These are phyloP conservation scores for Saturnispora dispora DNA, from an alignment of 805 yeast genomes.

Conservation along the genomic window DNA sequence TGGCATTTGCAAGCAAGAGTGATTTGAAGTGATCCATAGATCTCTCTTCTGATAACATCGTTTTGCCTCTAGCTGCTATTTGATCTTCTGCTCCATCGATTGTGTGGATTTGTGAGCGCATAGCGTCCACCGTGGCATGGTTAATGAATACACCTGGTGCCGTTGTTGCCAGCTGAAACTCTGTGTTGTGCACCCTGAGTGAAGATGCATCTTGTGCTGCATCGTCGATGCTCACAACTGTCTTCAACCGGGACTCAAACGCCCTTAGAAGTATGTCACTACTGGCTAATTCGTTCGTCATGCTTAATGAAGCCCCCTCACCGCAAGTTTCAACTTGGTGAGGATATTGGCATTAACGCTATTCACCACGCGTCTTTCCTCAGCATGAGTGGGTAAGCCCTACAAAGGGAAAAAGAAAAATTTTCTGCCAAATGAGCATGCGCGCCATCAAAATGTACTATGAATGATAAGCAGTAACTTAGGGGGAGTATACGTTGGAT, in stretches of 20 bases:
- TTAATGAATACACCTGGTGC: conserved; percentile 6
- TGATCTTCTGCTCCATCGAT: conserved; percentile 1
- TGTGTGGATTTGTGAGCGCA: not conserved
- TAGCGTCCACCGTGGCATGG: not conserved
- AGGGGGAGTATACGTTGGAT: not conserved
- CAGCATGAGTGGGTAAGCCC: not conserved
- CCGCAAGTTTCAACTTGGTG: not conserved
- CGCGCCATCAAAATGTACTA: not conserved
- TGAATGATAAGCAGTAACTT: not conserved
- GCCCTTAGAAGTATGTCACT: conserved; percentile 5
- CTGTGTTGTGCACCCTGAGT: conserved; percentile 1
- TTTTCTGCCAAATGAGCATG: not conserved
- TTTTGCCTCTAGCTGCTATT: not conserved
- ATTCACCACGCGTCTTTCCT: conserved; percentile 1
- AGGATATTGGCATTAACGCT: not conserved
- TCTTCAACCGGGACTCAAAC: conserved; percentile 3
- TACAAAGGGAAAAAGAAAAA: not conserved
- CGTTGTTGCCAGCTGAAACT: conserved; percentile 5
- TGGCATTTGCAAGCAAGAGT: conserved; percentile 1
- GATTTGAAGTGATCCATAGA: not conserved
- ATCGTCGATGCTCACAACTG: conserved; percentile 2
- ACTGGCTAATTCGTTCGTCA: conserved; percentile 1
- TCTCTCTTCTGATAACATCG: not conserved
- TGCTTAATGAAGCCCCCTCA: not conserved
- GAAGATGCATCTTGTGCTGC: not conserved